Base-by-base conservation (phyloP, 768 basidiomycete genomes). In the Jaapia argillacea region DNA sequence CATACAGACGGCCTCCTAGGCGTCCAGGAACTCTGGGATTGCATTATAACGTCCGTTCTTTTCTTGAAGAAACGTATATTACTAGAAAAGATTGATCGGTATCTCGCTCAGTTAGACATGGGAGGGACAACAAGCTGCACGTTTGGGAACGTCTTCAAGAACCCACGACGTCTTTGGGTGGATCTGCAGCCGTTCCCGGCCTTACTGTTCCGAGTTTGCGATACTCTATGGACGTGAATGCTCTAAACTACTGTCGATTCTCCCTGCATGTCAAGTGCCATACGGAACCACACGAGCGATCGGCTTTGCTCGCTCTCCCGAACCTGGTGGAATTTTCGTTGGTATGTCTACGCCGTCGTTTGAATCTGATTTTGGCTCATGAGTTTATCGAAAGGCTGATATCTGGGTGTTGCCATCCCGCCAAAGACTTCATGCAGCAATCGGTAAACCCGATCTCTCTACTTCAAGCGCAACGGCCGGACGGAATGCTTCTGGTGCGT, bases 161-260 rank as follows among this genome's bases (percentile, higher is more conserved):
- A 33, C 47, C 63, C 1, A 62, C 70, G 1, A 48, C 57, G 14
- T 67, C 69, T 7, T 58, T 77, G 5, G 74, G 77, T 14, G 69
- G 66, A 13, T 76, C 81, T 3, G 84, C 81, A 2, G 66, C 73
- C 0, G 52, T 72, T 28, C 64, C 72, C 1, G 70, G 66, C 23
- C 58, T 74, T 5, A 66, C 72, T 1, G 60, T 61, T 0, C 85
- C 85, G 3, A 46, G 56, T 5, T 58, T 86, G 3, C 57, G 63
- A 7, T 83, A 81, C 52, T 83, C 85, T 0, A 63, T 98, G 58
- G 86, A 91, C 54, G 81, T 93, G 46, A 99, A 99, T 56, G 81
- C 94, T 2, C 70, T 98, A 44, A 96, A 94, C 55, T 97, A 85
- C 58, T 98, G 94, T 61, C 78, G 84, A 2, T 92, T 96, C 61